Evolutionary conservation across 148 eudicot species (phyloP).

Genomic region (Heliosperma pusillum): DNA sequence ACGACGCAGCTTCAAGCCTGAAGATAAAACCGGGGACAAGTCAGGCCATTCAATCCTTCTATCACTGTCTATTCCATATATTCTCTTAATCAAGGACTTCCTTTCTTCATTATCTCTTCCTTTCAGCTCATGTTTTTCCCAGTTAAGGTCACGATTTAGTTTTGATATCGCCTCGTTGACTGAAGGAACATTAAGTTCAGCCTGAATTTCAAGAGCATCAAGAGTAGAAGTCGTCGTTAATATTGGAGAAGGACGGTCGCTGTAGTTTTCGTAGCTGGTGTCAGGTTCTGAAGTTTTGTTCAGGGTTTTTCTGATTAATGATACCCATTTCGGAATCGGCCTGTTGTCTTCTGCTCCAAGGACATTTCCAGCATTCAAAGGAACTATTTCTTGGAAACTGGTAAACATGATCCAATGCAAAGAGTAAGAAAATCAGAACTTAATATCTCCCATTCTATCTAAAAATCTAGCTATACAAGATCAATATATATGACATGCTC

Average conservation of each 20-base stretch:
- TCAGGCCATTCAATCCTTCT: conserved; percentile 68
- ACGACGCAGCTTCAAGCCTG: conserved; percentile 46
- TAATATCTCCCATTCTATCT: too few species aligned
- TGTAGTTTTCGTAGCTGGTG: conserved; percentile 50
- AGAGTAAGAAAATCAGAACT: neutral
- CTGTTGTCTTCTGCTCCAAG: conserved; percentile 76
- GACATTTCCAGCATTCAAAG: conserved; percentile 81
- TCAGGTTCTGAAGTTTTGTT: conserved; percentile 48
- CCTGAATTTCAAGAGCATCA: conserved; percentile 47
- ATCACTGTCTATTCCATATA: conserved; percentile 50
- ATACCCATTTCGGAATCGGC: conserved; percentile 80
- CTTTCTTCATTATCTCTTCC: conserved; percentile 24
- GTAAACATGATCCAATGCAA: neutral
- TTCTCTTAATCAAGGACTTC: conserved; percentile 42
- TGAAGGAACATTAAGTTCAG: conserved; percentile 24
- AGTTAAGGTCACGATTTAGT: conserved; percentile 7
- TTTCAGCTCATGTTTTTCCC: conserved; percentile 22
- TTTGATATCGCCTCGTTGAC: conserved; percentile 24
- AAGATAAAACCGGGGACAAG: conserved; percentile 39
- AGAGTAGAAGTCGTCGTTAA: conserved; percentile 48
- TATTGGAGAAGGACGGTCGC: conserved; percentile 78
- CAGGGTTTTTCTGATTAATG: conserved; percentile 61
- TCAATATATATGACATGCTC: neutral
- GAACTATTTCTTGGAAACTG: conserved; percentile 96
- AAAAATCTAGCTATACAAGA: neutral